phyloP scores from a whole-genome alignment of 306 rosid genomes.

The Quercus cerris region DNA sequence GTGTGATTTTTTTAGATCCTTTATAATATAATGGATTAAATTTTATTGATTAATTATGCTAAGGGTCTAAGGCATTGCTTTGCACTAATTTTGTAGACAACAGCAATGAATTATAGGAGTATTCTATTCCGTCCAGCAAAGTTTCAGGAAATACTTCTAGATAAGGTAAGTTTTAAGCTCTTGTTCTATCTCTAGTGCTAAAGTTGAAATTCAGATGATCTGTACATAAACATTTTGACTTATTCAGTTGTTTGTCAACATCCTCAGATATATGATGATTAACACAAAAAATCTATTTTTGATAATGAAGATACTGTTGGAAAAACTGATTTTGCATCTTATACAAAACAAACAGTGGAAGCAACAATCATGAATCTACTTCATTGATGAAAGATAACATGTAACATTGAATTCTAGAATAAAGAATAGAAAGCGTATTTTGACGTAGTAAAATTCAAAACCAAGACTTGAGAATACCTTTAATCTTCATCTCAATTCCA shows the following conservation, averaged over 20 bases:
- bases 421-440: no score
- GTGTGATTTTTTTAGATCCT: not conserved
- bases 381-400: no score
- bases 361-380: no score
- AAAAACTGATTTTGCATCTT: no score
- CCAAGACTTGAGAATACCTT: no score
- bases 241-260: not conserved
- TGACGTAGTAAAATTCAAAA: no score
- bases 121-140: slow-evolving; percentile 44
- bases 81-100: slow-evolving; percentile 40
- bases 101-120: slow-evolving; percentile 44
- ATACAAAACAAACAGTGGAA: no score
- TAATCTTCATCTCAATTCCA: no score
- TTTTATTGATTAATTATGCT: not conserved
- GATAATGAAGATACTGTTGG: not conserved
- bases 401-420: no score
- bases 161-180: slow-evolving; percentile 53
- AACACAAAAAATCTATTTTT: not conserved
- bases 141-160: slow-evolving; percentile 81
- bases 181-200: not conserved
- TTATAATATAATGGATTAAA: not conserved
- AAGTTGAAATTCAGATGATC: slow-evolving; percentile 1
- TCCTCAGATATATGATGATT: slow-evolving; percentile 6
- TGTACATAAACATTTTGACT: not conserved
- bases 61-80: not conserved